Evolutionary conservation across 1,284 basidiomycete genomes (phyloP).

Genomic region (Lentinula novae-zelandiae): DNA sequence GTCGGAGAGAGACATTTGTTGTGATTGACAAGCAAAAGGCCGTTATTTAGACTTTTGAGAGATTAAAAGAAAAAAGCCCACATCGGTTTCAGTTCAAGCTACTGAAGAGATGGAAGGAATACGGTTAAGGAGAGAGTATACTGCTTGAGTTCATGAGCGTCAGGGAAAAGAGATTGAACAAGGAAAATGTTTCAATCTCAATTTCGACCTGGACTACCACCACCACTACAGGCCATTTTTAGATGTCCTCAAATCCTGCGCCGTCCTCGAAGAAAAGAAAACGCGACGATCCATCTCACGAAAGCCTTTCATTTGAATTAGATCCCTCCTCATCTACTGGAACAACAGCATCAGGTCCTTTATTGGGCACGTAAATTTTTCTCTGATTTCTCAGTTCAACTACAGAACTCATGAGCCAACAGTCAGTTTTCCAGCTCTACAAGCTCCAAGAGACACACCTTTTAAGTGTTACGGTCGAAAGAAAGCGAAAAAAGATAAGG

Average conservation of each 20-base stretch:
- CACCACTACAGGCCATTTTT: neutral
- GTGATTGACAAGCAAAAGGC: slow-evolving; percentile 8
- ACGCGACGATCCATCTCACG: slow-evolving; percentile 36
- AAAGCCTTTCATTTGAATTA: slow-evolving; percentile 44
- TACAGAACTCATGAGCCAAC: slow-evolving; percentile 13
- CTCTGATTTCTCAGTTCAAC: slow-evolving; percentile 15
- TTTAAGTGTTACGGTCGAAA: slow-evolving; percentile 63
- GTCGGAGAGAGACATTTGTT: neutral
- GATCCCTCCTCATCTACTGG: slow-evolving; percentile 36
- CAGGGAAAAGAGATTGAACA: slow-evolving; percentile 6
- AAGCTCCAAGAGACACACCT: slow-evolving; percentile 54
- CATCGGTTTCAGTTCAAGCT: neutral
- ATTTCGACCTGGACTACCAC: slow-evolving; percentile 8
- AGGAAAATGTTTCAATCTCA: neutral
- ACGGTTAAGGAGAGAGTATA: slow-evolving; percentile 4
- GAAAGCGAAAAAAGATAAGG: slow-evolving; percentile 28
- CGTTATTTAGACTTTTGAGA: neutral
- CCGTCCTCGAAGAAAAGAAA: slow-evolving; percentile 60
- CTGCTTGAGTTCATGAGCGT: slow-evolving; percentile 5
- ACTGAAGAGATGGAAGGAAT: neutral
- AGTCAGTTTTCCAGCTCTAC: slow-evolving; percentile 77
- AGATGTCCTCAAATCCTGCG: slow-evolving; percentile 26
- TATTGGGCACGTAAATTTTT: slow-evolving; percentile 55
- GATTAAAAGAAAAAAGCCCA: neutral
- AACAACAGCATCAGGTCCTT: slow-evolving; percentile 58